Conservation (phyloP, 148 eudicot genomes). For the Vaccinium vitisidaea region DNA sequence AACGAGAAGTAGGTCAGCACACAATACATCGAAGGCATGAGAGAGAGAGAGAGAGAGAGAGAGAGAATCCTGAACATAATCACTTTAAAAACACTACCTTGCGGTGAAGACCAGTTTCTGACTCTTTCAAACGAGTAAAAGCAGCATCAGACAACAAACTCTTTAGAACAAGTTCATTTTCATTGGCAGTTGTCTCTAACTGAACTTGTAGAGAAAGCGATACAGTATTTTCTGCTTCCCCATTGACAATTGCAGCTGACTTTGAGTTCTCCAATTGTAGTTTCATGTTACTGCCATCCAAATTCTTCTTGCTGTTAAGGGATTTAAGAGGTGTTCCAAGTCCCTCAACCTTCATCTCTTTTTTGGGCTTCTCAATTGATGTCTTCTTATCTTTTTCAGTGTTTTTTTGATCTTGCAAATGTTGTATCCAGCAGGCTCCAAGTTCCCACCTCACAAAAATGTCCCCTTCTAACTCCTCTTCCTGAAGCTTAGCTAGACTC, state of each 20-base stretch:
- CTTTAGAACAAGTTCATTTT: slow-evolving; percentile 60
- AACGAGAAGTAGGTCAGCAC: slow-evolving; percentile 17
- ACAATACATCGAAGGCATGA: neutral
- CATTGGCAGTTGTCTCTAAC: slow-evolving; percentile 36
- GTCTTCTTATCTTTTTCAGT: slow-evolving; percentile 82
- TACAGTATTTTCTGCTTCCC: slow-evolving; percentile 32
- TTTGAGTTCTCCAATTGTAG: slow-evolving; percentile 36
- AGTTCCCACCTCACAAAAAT: slow-evolving; percentile 92
- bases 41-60: neutral
- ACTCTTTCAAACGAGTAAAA: slow-evolving; percentile 76
- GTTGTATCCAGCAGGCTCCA: slow-evolving; percentile 99
- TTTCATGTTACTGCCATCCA: slow-evolving; percentile 46
- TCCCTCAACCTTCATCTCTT: slow-evolving; percentile 95
- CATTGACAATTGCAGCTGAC: slow-evolving; percentile 35
- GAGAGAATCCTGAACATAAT: neutral
- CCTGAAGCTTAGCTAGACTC: slow-evolving; percentile 72
- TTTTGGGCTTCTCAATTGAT: slow-evolving; percentile 65
- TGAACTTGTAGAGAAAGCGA: slow-evolving; percentile 38
- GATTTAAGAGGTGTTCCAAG: slow-evolving; percentile 92
- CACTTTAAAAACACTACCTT: slow-evolving; percentile 50
- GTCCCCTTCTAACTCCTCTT: slow-evolving; percentile 58
- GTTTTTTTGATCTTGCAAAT: slow-evolving; percentile 90
- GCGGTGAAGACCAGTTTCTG: slow-evolving; percentile 89
- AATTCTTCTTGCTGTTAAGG: slow-evolving; percentile 70
- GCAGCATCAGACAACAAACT: slow-evolving; percentile 79